These are phyloP conservation scores for Daedalea quercina DNA, from an alignment of 768 basidiomycete genomes.

Conservation along the genomic window DNA sequence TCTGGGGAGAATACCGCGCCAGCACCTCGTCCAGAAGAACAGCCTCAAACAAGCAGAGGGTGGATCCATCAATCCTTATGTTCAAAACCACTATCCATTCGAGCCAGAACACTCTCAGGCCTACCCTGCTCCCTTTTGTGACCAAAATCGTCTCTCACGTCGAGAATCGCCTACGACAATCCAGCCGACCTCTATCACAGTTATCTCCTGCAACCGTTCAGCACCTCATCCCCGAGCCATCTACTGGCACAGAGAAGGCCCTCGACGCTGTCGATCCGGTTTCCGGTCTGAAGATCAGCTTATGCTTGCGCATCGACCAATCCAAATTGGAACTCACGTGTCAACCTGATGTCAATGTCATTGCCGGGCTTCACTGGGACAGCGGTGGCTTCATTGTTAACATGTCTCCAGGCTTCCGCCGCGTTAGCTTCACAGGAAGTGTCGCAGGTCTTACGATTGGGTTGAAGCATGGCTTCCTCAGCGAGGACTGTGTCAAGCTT, in stretches of 20 bases:
- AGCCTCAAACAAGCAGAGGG: conserved; percentile 16
- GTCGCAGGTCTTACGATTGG: conserved; percentile 78
- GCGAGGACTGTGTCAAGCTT: conserved; percentile 75
- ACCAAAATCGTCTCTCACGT: conserved; percentile 66
- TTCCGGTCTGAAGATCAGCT: conserved; percentile 62
- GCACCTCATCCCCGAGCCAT: conserved; percentile 5
- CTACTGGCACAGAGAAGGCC: conserved; percentile 5
- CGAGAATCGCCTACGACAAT: conserved; percentile 61
- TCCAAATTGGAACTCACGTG: conserved; percentile 85
- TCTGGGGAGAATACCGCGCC: conserved; percentile 78
- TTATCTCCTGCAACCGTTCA: conserved; percentile 8
- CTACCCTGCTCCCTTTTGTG: conserved; percentile 80
- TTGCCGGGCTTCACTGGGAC: conserved; percentile 85
- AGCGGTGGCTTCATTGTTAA: conserved; percentile 87
- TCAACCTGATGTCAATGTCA: conserved; percentile 88
- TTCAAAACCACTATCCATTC: conserved; percentile 88
- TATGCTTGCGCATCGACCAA: conserved; percentile 88
- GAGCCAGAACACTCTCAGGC: conserved; percentile 79
- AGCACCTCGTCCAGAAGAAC: conserved; percentile 37
- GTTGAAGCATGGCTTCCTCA: conserved; percentile 79
- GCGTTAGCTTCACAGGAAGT: conserved; percentile 66
- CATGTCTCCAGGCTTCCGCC: conserved; percentile 66
- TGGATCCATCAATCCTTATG: conserved; percentile 56
- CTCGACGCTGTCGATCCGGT: conserved; percentile 17
- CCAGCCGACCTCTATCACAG: conserved; percentile 23